phyloP scores from a whole-genome alignment of 2,329 filamentous ascomycete genomes.

The Celoporthe dispersa region DNA sequence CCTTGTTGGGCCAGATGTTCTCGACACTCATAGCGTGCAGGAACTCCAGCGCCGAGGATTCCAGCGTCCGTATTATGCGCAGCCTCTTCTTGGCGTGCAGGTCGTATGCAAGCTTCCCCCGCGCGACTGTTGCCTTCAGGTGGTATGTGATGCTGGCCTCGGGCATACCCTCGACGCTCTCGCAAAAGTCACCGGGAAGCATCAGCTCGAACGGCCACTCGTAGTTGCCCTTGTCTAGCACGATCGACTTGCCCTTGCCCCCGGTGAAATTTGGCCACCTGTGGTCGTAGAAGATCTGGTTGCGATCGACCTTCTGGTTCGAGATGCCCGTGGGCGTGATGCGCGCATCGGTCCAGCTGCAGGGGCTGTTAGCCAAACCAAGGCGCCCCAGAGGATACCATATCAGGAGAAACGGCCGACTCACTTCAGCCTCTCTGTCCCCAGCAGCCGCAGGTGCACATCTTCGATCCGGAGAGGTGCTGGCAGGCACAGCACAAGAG shows the following conservation, averaged over 20 bases:
- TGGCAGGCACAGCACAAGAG: constrained; percentile 73
- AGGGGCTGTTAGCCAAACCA: constrained; percentile 29
- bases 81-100: constrained; percentile 79
- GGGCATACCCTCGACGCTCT: constrained; percentile 87
- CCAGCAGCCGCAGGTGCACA: constrained; percentile 72
- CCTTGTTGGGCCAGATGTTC: constrained; percentile 97
- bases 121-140: constrained; percentile 85
- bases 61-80: constrained; percentile 77
- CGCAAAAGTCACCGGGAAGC: constrained; percentile 73
- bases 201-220: constrained; percentile 80
- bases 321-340: constrained; percentile 62
- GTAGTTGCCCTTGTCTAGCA: constrained; percentile 75
- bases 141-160: constrained; percentile 90
- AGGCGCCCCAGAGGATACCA: background rate
- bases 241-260: constrained; percentile 57
- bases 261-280: constrained; percentile 71
- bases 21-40: constrained; percentile 93
- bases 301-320: constrained; percentile 63
- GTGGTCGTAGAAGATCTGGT: constrained; percentile 66
- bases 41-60: constrained; percentile 75
- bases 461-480: constrained; percentile 73
- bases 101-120: constrained; percentile 88
- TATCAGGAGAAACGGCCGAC: constrained; percentile 38
- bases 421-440: constrained; percentile 71
- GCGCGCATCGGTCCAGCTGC: constrained; percentile 57